A percentile compares a stretch with the other conserved stretches of the same genome.
Conservation (phyloP, 352 stramenopile species). For the Thalassiosira exigua region DNA sequence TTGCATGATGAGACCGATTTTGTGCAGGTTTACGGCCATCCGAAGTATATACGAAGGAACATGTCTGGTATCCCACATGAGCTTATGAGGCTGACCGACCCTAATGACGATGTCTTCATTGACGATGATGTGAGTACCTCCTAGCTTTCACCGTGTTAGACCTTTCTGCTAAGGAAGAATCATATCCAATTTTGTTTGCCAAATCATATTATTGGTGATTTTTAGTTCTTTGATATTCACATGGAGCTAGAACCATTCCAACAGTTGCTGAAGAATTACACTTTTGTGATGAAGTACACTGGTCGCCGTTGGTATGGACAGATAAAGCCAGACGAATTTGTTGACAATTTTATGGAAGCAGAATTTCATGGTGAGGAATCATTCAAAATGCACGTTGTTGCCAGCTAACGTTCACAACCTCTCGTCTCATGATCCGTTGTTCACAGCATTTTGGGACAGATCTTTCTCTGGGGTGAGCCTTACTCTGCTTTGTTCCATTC, state of each 20-base stretch:
- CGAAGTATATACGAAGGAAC: constrained; percentile 26
- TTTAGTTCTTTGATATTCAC: constrained; percentile 53
- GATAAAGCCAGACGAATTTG: too few species aligned
- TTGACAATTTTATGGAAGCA: too few species aligned
- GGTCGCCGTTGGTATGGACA: constrained; percentile 52
- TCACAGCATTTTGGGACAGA: constrained; percentile 29
- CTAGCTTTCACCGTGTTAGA: too few species aligned
- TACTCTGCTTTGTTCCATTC: constrained; percentile 59
- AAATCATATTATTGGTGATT: too few species aligned
- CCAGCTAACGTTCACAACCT: too few species aligned
- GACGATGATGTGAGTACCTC: too few species aligned
- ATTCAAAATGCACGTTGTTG: too few species aligned
- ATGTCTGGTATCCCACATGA: constrained; percentile 38
- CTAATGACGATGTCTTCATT: constrained; percentile 9
- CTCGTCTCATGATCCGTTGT: too few species aligned
- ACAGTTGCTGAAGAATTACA: constrained; percentile 50
- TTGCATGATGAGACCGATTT: too few species aligned
- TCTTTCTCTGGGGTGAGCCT: constrained; percentile 27
- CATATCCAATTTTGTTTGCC: too few species aligned
- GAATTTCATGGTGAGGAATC: too few species aligned
- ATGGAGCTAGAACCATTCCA: constrained; percentile 30
- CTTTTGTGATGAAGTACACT: constrained; percentile 49
- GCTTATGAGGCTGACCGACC: constrained; percentile 29
- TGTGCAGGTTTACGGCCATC: constrained; percentile 40
- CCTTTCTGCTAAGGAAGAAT: too few species aligned